A percentile compares a stretch with the other conserved stretches of the same genome.
These are phyloP conservation scores for Acephala macrosclerotiorum DNA, from an alignment of 2,329 filamentous ascomycete species.

Conservation along the genomic window DNA sequence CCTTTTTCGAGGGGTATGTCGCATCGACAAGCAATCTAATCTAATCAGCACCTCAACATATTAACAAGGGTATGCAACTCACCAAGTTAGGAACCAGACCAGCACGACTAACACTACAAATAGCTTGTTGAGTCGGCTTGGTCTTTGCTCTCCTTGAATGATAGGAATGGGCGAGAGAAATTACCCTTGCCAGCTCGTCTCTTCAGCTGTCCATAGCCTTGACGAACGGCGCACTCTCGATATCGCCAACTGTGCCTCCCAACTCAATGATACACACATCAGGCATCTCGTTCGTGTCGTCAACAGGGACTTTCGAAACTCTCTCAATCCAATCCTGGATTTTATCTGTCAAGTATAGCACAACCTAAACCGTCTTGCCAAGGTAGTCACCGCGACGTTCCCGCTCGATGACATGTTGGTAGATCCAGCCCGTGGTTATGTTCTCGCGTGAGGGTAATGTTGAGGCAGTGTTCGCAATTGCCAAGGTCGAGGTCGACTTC, in stretches of 20 bases:
- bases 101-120: conserved; percentile 82
- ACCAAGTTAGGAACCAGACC: conserved; percentile 39
- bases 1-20: conserved; percentile 74
- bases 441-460: conserved; percentile 84
- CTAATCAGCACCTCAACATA: conserved; percentile 17
- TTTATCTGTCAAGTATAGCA: conserved; percentile 89
- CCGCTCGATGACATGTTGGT: conserved; percentile 84
- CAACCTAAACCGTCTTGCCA: conserved; percentile 87
- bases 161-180: conserved; percentile 86
- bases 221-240: conserved; percentile 87
- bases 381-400: conserved; percentile 69
- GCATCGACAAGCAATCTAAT: conserved; percentile 89
- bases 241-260: conserved; percentile 78
- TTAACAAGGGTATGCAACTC: neutral
- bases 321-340: conserved; percentile 94
- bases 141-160: conserved; percentile 81
- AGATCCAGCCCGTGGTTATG: conserved; percentile 98
- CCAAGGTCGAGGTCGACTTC: conserved; percentile 79
- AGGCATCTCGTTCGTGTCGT: conserved; percentile 81
- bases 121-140: conserved; percentile 93
- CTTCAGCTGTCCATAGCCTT: conserved; percentile 83
- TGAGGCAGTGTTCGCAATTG: conserved; percentile 83
- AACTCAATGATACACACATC: conserved; percentile 90
- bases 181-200: conserved; percentile 77
- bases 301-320: conserved; percentile 84